Conservation (phyloP, 2,329 filamentous ascomycete genomes). For the Orbilia ellipsospora region DNA sequence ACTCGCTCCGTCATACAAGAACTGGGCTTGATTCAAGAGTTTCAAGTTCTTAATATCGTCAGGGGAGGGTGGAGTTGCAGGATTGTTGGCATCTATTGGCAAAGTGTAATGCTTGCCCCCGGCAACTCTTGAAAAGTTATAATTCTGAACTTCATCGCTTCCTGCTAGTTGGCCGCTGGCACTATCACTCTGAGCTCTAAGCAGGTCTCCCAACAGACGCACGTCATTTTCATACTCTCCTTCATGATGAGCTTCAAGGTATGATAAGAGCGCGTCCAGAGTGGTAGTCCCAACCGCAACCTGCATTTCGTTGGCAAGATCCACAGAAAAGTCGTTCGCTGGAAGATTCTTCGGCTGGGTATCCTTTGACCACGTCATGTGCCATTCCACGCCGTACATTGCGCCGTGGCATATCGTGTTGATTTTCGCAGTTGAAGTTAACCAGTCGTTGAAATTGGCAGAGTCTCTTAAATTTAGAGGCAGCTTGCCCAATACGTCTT, state of each 20-base stretch:
- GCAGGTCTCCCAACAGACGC: conserved; percentile 58
- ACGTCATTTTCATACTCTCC: conserved; percentile 60
- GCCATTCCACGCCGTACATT: conserved; percentile 63
- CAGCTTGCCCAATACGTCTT: no score
- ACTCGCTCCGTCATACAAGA: conserved; percentile 18
- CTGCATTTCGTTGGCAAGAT: conserved; percentile 53
- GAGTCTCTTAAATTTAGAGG: no score
- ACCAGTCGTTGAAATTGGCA: no score
- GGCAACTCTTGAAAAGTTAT: conserved; percentile 58
- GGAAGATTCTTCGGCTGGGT: conserved; percentile 59
- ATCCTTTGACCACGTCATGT: conserved; percentile 53
- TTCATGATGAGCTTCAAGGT: conserved; percentile 58
- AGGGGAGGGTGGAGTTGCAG: neutral
- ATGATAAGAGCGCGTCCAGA: conserved; percentile 63
- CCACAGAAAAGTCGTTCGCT: conserved; percentile 59
- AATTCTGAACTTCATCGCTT: conserved; percentile 60
- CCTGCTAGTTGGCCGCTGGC: conserved; percentile 61
- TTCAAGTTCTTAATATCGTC: conserved; percentile 49
- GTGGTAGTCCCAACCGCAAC: conserved; percentile 63
- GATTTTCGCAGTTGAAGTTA: neutral
- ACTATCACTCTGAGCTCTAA: conserved; percentile 60
- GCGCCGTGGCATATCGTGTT: conserved; percentile 61
- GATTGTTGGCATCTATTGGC: no score
- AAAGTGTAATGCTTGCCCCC: conserved; percentile 57
- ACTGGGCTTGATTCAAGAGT: conserved; percentile 51